Evolutionary conservation across 257 asterid species (phyloP), one percentile per base, ranked within the genome.

Genomic region (Solanum bulbocastanum): DNA sequence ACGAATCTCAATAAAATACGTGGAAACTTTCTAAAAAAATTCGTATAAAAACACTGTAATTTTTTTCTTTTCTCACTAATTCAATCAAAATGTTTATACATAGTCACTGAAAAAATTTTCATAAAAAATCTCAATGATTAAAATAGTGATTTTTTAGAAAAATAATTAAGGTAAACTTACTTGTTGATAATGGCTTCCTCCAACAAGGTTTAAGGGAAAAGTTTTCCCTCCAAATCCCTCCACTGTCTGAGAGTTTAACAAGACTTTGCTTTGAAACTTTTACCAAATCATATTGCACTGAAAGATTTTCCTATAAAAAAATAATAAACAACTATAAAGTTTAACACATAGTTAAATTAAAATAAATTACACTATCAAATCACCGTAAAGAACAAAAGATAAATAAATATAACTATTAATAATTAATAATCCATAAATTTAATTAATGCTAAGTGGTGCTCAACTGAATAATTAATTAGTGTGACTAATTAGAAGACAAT

Each of bases 191-290:
- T 65, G 91, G 90, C 30, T 85, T 92, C 68, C 66, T 87, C 95
- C 95, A 93, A 87, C 98, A 93, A 36, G 93, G 93, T 86, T 91
- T 92, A 1, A 60, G 40, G 13, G 92, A 35, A 65, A 86, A 84
- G 15, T 18, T 88, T 42, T 89, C 87, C 69, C 36, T 88, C 93
- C 92, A 92, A 18, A 89, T 88, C 3, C 90, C 90, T 36, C 73
- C 65, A 35, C 44, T 35, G 84, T 86, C 90, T 22, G 87, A 44
- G 12, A 85, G 81, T 83, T 86, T 90, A 14, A 88, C 84, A 23
- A 62, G 72, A 20, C 85, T 72, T 15, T 85, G 88, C 68, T 89
- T 92, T 30, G 95, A 90, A 20, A 89, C 87, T 88, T 87, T 89
- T 74, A 91, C 46, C 10, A 88, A 73, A 32, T 88, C 87, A 56